Evolutionary conservation across 352 stramenopile species (phyloP), one percentile per base, ranked within the genome.

Genomic region (Aphanomyces invadans): DNA sequence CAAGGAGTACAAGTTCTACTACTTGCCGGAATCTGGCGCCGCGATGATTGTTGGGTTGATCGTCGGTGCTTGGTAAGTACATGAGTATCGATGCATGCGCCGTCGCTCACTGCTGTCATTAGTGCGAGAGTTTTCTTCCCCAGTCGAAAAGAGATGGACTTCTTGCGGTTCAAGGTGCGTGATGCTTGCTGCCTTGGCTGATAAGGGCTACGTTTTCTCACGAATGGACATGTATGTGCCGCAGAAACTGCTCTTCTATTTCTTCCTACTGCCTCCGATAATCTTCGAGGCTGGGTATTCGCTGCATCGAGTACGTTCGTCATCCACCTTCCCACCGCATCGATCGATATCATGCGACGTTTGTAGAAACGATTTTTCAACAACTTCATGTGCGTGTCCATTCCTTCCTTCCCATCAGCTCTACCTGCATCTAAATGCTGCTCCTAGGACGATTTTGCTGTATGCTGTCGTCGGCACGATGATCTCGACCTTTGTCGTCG

Each of bases 221-320:
- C n/a, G 10, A 31, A 28, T 10, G 32, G 45, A 52, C 62, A n/a
- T 28, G 23, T 33, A 23, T 12, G 1, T 23, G 7, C 17, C 9
- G n/a, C 57, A 89, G 79, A 88, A 88, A 82, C 69, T 89, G 69
- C 70, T 98, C 17, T 99, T 99, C 71, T 99, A 98, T 76, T 98
- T 98, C 69, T 69, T 98, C 23, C 73, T 99, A 51, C 75, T 99
- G 44, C 96, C 96, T 21, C 94, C 95, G 5, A 98, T 99, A 63
- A 98, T 99, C 65, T 98, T 99, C 70, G 95, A 98, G 77, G 95
- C 94, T 0, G 95, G 95, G 0, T 98, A 98, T 73, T 97, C 88
- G 32, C 73, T 98, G 1, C 79, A 92, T 72, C 75, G 81, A 70
- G 81, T 88, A 71, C 36, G 49, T 61, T n/a, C n/a, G n/a, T n/a